Percentiles rank a stretch among this genome's conserved stretches.
Evolutionary conservation across 768 basidiomycete species (phyloP).

Genomic region (Tulasnella sp.): DNA sequence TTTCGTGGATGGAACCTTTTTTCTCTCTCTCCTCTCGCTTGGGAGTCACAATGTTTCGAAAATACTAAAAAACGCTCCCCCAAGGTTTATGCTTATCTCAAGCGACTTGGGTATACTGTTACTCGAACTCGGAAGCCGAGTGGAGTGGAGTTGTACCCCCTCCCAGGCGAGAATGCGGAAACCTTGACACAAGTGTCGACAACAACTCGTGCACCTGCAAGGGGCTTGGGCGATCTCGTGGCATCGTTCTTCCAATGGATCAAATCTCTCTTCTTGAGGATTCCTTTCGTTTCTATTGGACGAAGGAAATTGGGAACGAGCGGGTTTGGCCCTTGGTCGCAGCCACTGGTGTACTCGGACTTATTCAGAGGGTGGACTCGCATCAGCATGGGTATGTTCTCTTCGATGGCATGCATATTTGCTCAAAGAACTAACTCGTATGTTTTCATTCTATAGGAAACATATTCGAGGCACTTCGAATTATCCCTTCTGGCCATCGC

Average conservation of each 20-base stretch:
- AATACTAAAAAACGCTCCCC: not conserved
- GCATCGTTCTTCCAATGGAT: not conserved
- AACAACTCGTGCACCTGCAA: not conserved
- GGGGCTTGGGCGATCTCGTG: not conserved
- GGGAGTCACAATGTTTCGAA: not conserved
- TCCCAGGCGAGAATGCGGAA: slow-evolving; percentile 35
- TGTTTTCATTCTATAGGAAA: slow-evolving; percentile 41
- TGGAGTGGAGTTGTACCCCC: slow-evolving; percentile 42
- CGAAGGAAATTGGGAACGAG: not conserved
- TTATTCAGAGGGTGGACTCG: not conserved
- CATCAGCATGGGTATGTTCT: not conserved
- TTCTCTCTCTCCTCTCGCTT: not conserved
- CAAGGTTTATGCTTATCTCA: slow-evolving; percentile 88
- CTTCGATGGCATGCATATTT: not conserved
- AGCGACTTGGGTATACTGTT: slow-evolving; percentile 83
- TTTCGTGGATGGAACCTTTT: too few species aligned
- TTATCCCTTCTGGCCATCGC: slow-evolving; percentile 60
- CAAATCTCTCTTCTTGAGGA: not conserved
- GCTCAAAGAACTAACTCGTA: not conserved
- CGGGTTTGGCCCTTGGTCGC: slow-evolving; percentile 27
- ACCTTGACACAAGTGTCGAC: slow-evolving; percentile 22
- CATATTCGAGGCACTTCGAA: slow-evolving; percentile 59
- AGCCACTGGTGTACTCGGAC: slow-evolving; percentile 28
- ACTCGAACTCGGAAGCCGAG: slow-evolving; percentile 59
- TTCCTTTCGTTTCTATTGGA: not conserved